Base-by-base conservation (phyloP, 208 protist species). In the Plasmodiophora brassicae region DNA sequence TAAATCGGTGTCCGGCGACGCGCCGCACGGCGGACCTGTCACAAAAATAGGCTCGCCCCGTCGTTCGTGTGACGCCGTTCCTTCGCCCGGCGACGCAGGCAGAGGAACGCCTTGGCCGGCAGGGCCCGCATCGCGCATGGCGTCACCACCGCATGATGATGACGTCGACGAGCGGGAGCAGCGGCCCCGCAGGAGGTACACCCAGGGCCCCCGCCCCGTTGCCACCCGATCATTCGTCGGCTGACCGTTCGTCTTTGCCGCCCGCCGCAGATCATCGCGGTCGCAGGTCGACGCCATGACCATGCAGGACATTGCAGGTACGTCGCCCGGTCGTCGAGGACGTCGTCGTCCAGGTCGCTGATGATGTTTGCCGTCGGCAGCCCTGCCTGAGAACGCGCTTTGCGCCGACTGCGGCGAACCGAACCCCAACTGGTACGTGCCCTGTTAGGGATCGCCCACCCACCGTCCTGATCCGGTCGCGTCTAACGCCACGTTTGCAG, bases 401-500 rank as follows among this genome's bases (percentile, higher is more conserved):
- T 78, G 65, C n/a, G 65, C 65, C 5, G 65, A 78, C 41, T 78
- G 65, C n/a, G 41, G n/a, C 5, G 65, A 8, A 5, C 65, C 14
- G 5, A 78, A 78, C n/a, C 65, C 65, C 20, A 78, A 78, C n/a
- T 78, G 65, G 65, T 78, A 78, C n/a, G 10, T 78, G 20, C 41
- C n/a, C 41, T n/a, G n/a, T 32, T n/a, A 78, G 25, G 25, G 25
- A 28, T 28, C 25, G 32, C 5, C 41, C n/a, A 8, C 32, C 5
- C 20, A 14, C 10, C 41, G 32, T 78, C 20, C n/a, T 32, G 5
- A 78, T 78, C 5, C 5, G 41, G 5, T 32, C 41, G 20, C 5
- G 20, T 32, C n/a, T n/a, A n/a, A n/a, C n/a, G n/a, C n/a, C n/a
- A n/a, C 65, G 14, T 78, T 5, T n/a, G 20, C 41, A 78, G 65